Conservation (phyloP, 2,329 filamentous ascomycete species). For the Cladosporium sp. region DNA sequence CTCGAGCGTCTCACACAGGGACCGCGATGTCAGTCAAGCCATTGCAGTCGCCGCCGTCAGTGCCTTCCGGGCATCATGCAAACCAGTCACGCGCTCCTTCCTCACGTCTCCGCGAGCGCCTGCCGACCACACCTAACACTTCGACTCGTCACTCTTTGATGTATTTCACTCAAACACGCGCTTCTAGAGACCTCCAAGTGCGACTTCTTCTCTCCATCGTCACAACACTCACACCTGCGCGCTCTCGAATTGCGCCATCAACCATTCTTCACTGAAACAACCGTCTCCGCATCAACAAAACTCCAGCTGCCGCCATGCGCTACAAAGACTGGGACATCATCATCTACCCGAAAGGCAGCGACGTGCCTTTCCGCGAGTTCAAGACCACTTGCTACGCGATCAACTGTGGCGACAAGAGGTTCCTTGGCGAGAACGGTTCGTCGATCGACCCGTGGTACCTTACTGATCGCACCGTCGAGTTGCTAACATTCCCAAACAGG, state of each 20-base stretch:
- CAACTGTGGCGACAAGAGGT: background rate
- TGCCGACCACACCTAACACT: background rate
- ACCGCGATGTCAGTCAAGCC: no score
- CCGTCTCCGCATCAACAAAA: background rate
- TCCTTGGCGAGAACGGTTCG: no score
- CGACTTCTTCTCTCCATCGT: background rate
- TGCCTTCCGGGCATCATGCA: background rate
- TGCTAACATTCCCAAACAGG: background rate
- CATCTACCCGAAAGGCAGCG: constrained; percentile 56
- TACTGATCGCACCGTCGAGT: no score
- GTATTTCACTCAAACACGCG: no score
- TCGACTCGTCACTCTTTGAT: no score
- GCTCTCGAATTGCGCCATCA: background rate
- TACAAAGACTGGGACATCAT: constrained; percentile 84
- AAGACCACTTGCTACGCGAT: constrained; percentile 61
- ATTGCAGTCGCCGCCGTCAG: no score
- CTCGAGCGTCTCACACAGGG: no score
- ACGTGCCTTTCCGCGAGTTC: constrained; percentile 72
- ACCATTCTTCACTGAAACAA: constrained; percentile 8
- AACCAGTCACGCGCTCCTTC: background rate
- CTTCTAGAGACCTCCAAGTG: background rate
- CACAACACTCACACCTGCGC: background rate
- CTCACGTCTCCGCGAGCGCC: background rate
- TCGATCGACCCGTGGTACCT: no score
- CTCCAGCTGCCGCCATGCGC: constrained; percentile 53